These are phyloP conservation scores for Candida yuanshanica DNA, from an alignment of 805 yeast species.

Conservation along the genomic window DNA sequence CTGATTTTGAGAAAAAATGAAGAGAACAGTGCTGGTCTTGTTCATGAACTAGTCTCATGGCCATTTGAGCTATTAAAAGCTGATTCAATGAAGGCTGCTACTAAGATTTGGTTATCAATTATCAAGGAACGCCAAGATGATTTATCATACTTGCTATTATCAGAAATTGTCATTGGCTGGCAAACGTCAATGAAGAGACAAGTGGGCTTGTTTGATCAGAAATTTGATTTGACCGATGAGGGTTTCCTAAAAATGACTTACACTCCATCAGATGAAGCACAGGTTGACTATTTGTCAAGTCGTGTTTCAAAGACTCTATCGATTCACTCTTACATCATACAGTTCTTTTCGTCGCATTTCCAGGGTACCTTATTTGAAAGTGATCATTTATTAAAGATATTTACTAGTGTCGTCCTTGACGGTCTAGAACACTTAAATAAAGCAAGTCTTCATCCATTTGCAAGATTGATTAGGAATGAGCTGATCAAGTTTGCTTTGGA, in stretches of 20 bases:
- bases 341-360: constrained; percentile 68
- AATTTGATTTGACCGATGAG: constrained; percentile 50
- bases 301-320: constrained; percentile 44
- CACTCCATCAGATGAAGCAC: constrained; percentile 69
- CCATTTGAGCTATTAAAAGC: constrained; percentile 69
- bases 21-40: constrained; percentile 32
- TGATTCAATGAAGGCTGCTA: constrained; percentile 54
- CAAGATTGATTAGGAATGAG: constrained; percentile 72
- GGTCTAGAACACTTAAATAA: constrained; percentile 45
- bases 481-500: constrained; percentile 63
- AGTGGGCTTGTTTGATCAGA: constrained; percentile 59
- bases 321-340: constrained; percentile 66
- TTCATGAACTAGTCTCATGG: constrained; percentile 47
- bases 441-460: constrained; percentile 81
- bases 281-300: constrained; percentile 46
- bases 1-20: constrained; percentile 31
- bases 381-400: constrained; percentile 60
- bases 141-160: constrained; percentile 51
- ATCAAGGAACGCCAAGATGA: constrained; percentile 59
- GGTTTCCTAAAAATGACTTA: constrained; percentile 80
- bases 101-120: constrained; percentile 75
- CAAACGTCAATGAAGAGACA: constrained; percentile 52
- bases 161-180: constrained; percentile 68
- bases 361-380: constrained; percentile 74
- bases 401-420: constrained; percentile 51